These are phyloP conservation scores for Umbelopsis vinacea DNA, from an alignment of 192 early-diverging fungal genomes.

Conservation along the genomic window DNA sequence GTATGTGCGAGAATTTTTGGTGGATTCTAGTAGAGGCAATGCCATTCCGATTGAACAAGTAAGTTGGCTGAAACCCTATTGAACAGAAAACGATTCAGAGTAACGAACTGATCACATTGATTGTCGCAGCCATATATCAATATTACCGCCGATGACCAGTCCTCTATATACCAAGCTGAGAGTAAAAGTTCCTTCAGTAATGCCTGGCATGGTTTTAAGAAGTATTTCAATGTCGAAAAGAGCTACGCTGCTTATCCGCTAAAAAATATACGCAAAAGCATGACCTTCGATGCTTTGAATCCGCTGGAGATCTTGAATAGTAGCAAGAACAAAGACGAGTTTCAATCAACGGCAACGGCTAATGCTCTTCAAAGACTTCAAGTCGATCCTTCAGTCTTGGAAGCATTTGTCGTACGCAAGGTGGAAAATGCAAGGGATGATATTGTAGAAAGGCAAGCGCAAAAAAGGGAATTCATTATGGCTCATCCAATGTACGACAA, in stretches of 20 bases:
- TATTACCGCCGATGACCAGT: neutral
- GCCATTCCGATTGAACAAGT: neutral
- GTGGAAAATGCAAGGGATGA: conserved; percentile 35
- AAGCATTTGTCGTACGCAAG: conserved; percentile 24
- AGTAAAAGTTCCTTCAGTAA: neutral
- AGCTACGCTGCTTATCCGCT: neutral
- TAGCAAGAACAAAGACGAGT: conserved; percentile 6
- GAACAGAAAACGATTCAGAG: neutral
- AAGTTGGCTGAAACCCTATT: neutral
- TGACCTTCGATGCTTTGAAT: conserved; percentile 27
- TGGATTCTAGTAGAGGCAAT: conserved; percentile 26
- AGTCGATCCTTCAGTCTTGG: conserved; percentile 30
- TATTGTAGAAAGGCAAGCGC: conserved; percentile 44
- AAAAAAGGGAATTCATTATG: conserved; percentile 45
- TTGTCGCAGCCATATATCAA: neutral
- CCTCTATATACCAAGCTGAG: neutral
- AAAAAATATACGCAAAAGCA: conserved; percentile 14
- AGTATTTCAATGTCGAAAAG: neutral
- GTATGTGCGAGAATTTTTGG: conserved; percentile 51
- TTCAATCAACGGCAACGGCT: neutral
- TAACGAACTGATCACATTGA: neutral
- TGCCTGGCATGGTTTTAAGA: neutral
- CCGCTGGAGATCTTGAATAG: conserved; percentile 27
- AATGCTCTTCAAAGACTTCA: conserved; percentile 27
- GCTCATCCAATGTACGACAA: conserved; percentile 54